phyloP scores from a whole-genome alignment of 768 basidiomycete species.

The Mycena latifolia region DNA sequence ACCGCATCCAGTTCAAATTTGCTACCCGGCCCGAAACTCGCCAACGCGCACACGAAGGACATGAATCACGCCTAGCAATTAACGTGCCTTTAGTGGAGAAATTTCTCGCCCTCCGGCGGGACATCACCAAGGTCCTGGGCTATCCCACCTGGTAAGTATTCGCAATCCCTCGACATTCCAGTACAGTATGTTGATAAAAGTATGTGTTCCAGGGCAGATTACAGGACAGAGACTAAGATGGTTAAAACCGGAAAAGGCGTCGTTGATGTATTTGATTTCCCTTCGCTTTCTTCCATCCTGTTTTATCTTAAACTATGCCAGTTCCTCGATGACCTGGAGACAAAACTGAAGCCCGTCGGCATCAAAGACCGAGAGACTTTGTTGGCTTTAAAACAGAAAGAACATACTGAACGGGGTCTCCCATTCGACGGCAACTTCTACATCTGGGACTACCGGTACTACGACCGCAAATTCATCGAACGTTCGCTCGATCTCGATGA shows the following conservation, averaged over 20 bases:
- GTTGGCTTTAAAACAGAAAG: conserved; percentile 80
- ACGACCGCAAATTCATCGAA: conserved; percentile 76
- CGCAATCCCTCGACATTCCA: background rate
- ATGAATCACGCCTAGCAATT: conserved; percentile 74
- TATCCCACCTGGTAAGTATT: conserved; percentile 74
- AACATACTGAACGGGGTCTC: conserved; percentile 69
- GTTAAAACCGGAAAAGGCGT: conserved; percentile 77
- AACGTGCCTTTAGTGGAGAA: conserved; percentile 81
- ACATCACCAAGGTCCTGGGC: conserved; percentile 74
- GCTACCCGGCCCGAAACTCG: conserved; percentile 80
- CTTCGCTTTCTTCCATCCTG: conserved; percentile 21
- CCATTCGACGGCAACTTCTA: conserved; percentile 82
- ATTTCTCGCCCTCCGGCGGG: conserved; percentile 76
- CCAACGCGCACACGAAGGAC: conserved; percentile 71
- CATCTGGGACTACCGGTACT: conserved; percentile 89
- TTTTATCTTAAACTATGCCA: conserved; percentile 39
- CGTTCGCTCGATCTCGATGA: conserved; percentile 79
- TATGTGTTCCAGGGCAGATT: conserved; percentile 72
- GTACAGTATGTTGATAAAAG: background rate
- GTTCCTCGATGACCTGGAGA: conserved; percentile 85
- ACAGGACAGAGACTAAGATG: conserved; percentile 89
- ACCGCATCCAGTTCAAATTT: conserved; percentile 74
- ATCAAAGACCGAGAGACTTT: conserved; percentile 74
- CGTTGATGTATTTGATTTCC: conserved; percentile 57
- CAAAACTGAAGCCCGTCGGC: conserved; percentile 80